Evolutionary conservation across 2,329 filamentous ascomycete species (phyloP).

Genomic region (Elsinoe perseae): DNA sequence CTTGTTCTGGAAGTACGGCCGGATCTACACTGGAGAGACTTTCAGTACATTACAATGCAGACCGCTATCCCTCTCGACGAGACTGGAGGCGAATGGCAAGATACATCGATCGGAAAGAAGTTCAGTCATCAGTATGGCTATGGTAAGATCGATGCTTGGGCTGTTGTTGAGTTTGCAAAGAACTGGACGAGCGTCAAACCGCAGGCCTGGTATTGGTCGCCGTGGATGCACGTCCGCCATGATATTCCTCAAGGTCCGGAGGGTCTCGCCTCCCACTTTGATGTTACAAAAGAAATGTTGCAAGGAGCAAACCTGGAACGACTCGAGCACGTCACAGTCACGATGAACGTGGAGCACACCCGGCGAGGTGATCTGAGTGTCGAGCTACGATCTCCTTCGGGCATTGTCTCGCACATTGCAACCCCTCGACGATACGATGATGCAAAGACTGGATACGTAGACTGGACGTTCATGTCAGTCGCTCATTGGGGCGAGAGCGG

Average conservation of each 20-base stretch:
- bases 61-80: slow-evolving; percentile 75
- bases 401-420: slow-evolving; percentile 75
- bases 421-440: slow-evolving; percentile 64
- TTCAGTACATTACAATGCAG: slow-evolving; percentile 83
- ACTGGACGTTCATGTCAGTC: slow-evolving; percentile 99
- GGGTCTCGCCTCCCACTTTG: slow-evolving; percentile 71
- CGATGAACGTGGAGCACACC: slow-evolving; percentile 89
- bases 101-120: slow-evolving; percentile 69
- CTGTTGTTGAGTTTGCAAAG: slow-evolving; percentile 77
- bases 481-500: slow-evolving; percentile 92
- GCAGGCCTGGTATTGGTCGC: slow-evolving; percentile 88
- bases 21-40: slow-evolving; percentile 84
- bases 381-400: slow-evolving; percentile 76
- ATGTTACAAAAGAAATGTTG: slow-evolving; percentile 74
- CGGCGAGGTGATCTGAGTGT: slow-evolving; percentile 87
- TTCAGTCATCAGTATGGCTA: slow-evolving; percentile 95
- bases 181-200: slow-evolving; percentile 84
- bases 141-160: slow-evolving; percentile 85
- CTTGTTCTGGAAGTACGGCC: slow-evolving; percentile 77
- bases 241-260: slow-evolving; percentile 75
- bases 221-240: slow-evolving; percentile 86
- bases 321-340: slow-evolving; percentile 90
- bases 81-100: slow-evolving; percentile 70
- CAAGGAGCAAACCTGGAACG: slow-evolving; percentile 74
- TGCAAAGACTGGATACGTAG: slow-evolving; percentile 62